A percentile compares a stretch with the other conserved stretches of the same genome.
These are phyloP conservation scores for Fusarium sp. DNA, from an alignment of 2,329 filamentous ascomycete genomes.

Conservation along the genomic window DNA sequence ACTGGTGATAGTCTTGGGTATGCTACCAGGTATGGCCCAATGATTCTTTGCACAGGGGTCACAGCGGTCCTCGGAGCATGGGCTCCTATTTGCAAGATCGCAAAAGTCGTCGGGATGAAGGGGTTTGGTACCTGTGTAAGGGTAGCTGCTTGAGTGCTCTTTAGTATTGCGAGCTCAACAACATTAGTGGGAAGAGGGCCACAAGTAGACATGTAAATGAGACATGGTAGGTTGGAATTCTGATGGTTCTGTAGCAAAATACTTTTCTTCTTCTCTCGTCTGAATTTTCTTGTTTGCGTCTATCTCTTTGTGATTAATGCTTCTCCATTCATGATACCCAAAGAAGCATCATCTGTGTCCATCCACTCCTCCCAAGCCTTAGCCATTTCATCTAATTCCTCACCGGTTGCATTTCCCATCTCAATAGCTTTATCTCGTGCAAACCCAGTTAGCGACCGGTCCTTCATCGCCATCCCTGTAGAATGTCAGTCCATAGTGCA, in stretches of 20 bases:
- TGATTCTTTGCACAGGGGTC: conserved; percentile 49
- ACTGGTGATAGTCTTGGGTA: conserved; percentile 46
- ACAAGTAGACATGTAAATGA: background rate
- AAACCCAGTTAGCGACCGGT: conserved; percentile 41
- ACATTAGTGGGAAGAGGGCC: background rate
- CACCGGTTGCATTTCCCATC: conserved; percentile 39
- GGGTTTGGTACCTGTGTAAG: conserved; percentile 11
- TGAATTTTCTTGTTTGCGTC: background rate
- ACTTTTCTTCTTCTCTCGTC: background rate
- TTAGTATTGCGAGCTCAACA: background rate
- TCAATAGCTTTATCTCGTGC: conserved; percentile 43
- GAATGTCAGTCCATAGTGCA: background rate
- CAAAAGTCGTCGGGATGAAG: conserved; percentile 43
- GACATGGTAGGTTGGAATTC: background rate
- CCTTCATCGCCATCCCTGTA: conserved; percentile 44
- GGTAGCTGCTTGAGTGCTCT: conserved; percentile 58
- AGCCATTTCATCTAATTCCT: conserved; percentile 45
- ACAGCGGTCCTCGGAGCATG: conserved; percentile 48
- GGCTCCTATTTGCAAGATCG: conserved; percentile 53
- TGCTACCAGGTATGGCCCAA: conserved; percentile 48
- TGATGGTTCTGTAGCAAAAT: background rate
- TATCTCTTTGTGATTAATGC: conserved; percentile 41
- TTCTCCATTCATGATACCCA: conserved; percentile 48
- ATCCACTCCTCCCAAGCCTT: conserved; percentile 46
- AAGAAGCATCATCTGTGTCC: conserved; percentile 42